Evolutionary conservation across 192 early-diverging fungal species (phyloP), one percentile per base, ranked within the genome.

Genomic region (Coemansia sp.): DNA sequence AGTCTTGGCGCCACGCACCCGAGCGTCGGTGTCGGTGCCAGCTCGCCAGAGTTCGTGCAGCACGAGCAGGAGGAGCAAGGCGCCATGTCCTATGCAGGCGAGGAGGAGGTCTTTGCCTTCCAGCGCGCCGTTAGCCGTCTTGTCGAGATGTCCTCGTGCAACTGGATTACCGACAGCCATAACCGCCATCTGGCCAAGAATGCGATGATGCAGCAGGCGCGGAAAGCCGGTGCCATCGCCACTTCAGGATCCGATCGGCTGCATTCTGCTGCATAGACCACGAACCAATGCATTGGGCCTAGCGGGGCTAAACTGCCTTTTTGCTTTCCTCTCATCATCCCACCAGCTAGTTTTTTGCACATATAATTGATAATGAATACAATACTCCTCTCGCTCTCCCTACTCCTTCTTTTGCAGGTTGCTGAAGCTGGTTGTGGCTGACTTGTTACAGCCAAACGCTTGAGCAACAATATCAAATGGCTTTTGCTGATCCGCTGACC

Each of bases 41-140:
- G 47, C 51, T 26, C 32, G 32, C 32, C 32, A 32, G 32, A 32
- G 32, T 32, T 32, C 32, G 32, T 32, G 32, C 32, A 32, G 32
- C 32, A 32, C 32, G 32, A 32, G 32, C 32, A 32, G 32, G 32
- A 45, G 40, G 45, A 47, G 41, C 57, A 68, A 12, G 66, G 37
- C 16, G 73, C 63, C 1, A 36, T 65, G 62, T 48, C 73, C 13
- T 73, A 69, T 68, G 67, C 74, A 8, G 94, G 94, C 19, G 89
- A 94, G 48, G 97, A 99, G 74, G 97, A 99, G 72, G 87, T 89
- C 11, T 99, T 99, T 89, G 95, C 97, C 13, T 96, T 99, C 64
- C 91, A 94, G 79, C 83, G 97, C 55, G 95, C 97, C 6, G 74
- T 97, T 39, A 95, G 93, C 52, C 87, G 97, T 21, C 72, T 99